Evolutionary conservation across 176 grass and related monocot genomes (phyloP).

Genomic region (Saccharum officinarum): DNA sequence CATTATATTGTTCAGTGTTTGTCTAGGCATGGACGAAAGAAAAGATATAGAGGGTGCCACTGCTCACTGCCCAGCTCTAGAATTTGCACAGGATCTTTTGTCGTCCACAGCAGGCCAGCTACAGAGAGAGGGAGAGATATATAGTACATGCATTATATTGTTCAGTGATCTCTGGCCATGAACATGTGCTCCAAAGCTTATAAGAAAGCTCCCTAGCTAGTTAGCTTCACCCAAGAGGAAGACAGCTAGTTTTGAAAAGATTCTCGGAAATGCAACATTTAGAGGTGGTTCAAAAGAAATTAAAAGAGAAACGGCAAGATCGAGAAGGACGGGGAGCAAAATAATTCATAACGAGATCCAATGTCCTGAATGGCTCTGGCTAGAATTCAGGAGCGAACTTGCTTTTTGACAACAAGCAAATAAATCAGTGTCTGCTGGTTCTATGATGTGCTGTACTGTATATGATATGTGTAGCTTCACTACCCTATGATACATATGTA

Average conservation of each 20-base stretch:
- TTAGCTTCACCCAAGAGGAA: neutral
- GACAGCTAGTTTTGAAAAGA: slow-evolving; percentile 8
- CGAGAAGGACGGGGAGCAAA: neutral
- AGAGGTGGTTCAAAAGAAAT: slow-evolving; percentile 1
- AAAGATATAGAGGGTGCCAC: too few species aligned
- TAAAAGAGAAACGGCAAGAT: slow-evolving; percentile 2
- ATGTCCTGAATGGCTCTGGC: neutral
- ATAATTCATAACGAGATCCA: neutral
- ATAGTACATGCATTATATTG: neutral
- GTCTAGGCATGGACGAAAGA: too few species aligned
- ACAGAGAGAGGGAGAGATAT: neutral
- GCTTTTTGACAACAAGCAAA: neutral
- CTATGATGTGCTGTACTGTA: neutral
- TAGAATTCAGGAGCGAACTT: neutral
- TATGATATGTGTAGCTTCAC: too few species aligned
- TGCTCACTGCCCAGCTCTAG: too few species aligned
- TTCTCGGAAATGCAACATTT: slow-evolving; percentile 16
- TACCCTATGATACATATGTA: neutral
- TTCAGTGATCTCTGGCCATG: neutral
- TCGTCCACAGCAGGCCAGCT: too few species aligned
- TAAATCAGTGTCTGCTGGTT: neutral
- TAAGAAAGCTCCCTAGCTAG: neutral
- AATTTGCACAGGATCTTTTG: too few species aligned
- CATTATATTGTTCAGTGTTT: too few species aligned
- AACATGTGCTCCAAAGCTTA: neutral